Conservation (phyloP, 164 flowering plant species). For the Santalum album region DNA sequence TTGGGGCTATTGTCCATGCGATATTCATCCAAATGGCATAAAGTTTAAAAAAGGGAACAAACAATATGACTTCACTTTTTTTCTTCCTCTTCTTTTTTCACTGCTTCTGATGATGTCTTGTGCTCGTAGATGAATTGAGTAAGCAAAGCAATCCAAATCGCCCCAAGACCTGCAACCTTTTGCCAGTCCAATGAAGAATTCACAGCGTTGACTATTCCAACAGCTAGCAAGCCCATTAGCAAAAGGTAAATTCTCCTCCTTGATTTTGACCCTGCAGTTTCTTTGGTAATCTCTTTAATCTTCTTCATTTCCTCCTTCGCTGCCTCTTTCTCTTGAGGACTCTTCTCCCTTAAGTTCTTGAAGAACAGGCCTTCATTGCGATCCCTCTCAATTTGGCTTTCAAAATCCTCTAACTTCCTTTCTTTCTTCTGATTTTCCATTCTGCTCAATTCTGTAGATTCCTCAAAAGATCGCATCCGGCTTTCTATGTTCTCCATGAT, state of each 20-base stretch:
- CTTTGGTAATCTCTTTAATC: conserved; percentile 37
- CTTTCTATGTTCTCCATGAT: conserved; percentile 67
- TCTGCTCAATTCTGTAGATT: conserved; percentile 43
- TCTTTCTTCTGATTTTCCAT: conserved; percentile 56
- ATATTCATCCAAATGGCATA: conserved; percentile 13
- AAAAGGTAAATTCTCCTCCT: conserved; percentile 70
- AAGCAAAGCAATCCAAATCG: conserved; percentile 51
- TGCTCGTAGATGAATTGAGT: conserved; percentile 64
- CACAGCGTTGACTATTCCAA: conserved; percentile 39
- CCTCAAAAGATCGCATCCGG: conserved; percentile 68
- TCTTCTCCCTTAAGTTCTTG: conserved; percentile 40
- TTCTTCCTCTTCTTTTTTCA: conserved; percentile 20
- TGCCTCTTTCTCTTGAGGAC: conserved; percentile 32
- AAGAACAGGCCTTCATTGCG: conserved; percentile 81
- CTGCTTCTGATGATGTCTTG: conserved; percentile 36
- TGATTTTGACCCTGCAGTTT: conserved; percentile 43
- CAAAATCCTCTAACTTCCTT: conserved; percentile 45
- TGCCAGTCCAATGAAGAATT: conserved; percentile 49
- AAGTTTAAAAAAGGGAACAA: neutral
- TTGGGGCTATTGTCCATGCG: conserved; percentile 33
- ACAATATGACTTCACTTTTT: conserved; percentile 11
- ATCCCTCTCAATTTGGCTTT: conserved; percentile 50
- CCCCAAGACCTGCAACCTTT: conserved; percentile 53
- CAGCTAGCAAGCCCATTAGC: conserved; percentile 36
- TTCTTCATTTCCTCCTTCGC: conserved; percentile 54